Evolutionary conservation across 257 asterid genomes (phyloP), one percentile per base, ranked within the genome.

Genomic region (Rauvolfia tetraphylla): DNA sequence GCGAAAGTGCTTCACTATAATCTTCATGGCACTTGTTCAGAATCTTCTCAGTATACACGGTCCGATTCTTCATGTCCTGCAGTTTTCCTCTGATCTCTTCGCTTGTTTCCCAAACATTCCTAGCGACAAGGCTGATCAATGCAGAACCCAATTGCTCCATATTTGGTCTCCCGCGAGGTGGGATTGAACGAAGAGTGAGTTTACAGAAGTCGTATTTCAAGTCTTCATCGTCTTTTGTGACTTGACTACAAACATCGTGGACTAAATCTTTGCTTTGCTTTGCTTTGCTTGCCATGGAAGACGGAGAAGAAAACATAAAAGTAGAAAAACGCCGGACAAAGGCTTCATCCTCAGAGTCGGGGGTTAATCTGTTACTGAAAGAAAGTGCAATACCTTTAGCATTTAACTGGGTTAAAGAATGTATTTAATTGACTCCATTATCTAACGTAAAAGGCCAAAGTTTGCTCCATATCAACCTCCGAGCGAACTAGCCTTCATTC

Each of bases 311-410:
- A 41, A 66, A 34, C 27, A n/a, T 15, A 29, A 66, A 4, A 20
- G 49, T 6, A 66, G 42, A 39, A 39, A 66, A 36, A 36, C 17
- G 31, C 27, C 15, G 44, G 12, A 33, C 49, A 66, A 66, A 66
- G 25, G 71, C 44, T 66, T 66, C 71, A 66, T 66, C 10, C 29
- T 62, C 38, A n/a, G n/a, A n/a, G n/a, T n/a, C n/a, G n/a, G n/a
- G n/a, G n/a, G n/a, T n/a, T 41, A 41, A 41, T 41, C 51, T 46
- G 51, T 46, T 46, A 13, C 12, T 46, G 10, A 46, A 46, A 13
- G 10, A 46, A 46, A 1, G 14, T 46, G 51, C 10, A 46, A 3
- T 5, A 11, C 1, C 10, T 46, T 46, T 46, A 11, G 51, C 51
- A 46, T 46, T 46, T 46, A 46, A 11, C 10, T 6, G 51, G 10